phyloP scores from a whole-genome alignment of 2,329 filamentous ascomycete species.

The Tolypocladium tropicale region DNA sequence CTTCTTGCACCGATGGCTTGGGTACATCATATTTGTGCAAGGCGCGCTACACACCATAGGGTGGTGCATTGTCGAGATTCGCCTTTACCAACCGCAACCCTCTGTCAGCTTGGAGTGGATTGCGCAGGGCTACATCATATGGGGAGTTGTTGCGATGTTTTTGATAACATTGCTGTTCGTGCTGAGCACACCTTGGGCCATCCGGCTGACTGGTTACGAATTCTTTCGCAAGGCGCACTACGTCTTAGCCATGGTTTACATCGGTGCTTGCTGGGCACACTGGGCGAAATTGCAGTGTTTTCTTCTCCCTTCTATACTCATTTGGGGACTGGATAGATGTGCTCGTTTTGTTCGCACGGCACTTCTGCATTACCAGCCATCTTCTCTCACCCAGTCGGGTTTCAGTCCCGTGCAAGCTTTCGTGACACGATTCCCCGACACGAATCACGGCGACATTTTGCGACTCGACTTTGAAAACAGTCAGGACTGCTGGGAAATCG shows the following conservation, averaged over 20 bases:
- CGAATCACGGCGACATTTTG: constrained; percentile 49
- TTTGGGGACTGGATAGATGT: constrained; percentile 56
- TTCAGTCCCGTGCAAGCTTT: constrained; percentile 43
- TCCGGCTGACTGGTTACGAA: constrained; percentile 62
- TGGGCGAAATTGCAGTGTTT: constrained; percentile 61
- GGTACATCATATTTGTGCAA: constrained; percentile 62
- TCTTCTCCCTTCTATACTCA: constrained; percentile 52
- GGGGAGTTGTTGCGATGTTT: constrained; percentile 59
- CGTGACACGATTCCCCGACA: constrained; percentile 38
- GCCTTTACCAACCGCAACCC: constrained; percentile 64
- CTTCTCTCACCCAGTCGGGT: constrained; percentile 29
- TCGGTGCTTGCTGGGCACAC: constrained; percentile 67
- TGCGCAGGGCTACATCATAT: constrained; percentile 57
- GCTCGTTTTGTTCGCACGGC: constrained; percentile 47
- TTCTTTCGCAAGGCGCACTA: constrained; percentile 69
- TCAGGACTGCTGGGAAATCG: constrained; percentile 51
- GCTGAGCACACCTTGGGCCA: constrained; percentile 45
- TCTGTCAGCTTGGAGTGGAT: constrained; percentile 45
- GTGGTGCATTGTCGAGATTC: constrained; percentile 58
- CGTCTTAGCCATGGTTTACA: constrained; percentile 61
- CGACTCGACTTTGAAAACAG: constrained; percentile 55
- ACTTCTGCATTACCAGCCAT: constrained; percentile 50
- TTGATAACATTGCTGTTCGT: constrained; percentile 51
- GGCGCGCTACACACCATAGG: constrained; percentile 58
- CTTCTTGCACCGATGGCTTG: constrained; percentile 68